These are phyloP conservation scores for Pseudogymnoascus sp. DNA, from an alignment of 2,329 filamentous ascomycete species.

Conservation along the genomic window DNA sequence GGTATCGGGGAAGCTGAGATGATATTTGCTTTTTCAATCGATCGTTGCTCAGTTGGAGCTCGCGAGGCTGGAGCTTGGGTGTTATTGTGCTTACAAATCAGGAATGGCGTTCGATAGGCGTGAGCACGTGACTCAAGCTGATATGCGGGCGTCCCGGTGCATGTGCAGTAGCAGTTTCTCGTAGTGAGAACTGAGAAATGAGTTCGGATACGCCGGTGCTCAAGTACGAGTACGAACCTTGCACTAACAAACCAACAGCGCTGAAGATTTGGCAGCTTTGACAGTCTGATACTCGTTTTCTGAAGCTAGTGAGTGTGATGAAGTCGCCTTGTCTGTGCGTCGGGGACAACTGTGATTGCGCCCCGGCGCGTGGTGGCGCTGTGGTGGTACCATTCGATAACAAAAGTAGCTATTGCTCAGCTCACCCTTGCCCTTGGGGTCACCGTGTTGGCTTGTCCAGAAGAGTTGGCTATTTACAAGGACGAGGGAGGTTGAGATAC, in stretches of 20 bases:
- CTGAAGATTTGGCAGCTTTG: background rate
- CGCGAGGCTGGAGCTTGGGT: background rate
- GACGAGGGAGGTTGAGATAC: background rate
- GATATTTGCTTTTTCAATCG: constrained; percentile 2
- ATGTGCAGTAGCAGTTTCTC: constrained; percentile 2
- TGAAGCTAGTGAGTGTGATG: background rate
- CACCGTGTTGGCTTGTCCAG: background rate
- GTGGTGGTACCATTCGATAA: background rate
- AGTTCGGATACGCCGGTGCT: background rate
- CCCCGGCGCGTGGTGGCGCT: background rate
- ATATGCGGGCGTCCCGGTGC: background rate
- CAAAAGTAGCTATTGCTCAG: background rate
- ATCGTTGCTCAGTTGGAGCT: background rate
- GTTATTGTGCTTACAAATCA: constrained; percentile 2
- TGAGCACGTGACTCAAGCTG: background rate
- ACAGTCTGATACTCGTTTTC: background rate
- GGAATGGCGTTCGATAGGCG: background rate
- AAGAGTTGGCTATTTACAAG: background rate
- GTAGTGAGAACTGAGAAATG: background rate
- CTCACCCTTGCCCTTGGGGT: background rate
- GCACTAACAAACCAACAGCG: background rate
- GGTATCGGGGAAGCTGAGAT: background rate
- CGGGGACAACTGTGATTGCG: background rate
- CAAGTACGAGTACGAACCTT: background rate
- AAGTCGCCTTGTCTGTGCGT: background rate